These are phyloP conservation scores for Cardamine resedifolia DNA, from an alignment of 345 rosid genomes.

Conservation along the genomic window DNA sequence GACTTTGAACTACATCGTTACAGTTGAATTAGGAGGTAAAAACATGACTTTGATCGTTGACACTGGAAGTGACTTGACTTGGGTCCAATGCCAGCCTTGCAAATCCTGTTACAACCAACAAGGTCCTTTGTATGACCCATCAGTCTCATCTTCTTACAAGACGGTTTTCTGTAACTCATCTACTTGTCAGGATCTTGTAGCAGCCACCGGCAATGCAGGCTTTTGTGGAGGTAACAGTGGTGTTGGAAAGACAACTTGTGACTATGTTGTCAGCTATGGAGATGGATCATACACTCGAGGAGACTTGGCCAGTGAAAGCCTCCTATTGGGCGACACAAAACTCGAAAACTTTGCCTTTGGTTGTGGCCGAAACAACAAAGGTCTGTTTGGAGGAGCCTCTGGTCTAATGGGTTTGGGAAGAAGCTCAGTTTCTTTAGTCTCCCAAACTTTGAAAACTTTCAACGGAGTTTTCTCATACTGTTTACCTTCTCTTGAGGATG, in stretches of 20 bases:
- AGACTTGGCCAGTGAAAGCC: slow-evolving; percentile 57
- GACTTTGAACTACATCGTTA: slow-evolving; percentile 74
- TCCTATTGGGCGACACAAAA: slow-evolving; percentile 45
- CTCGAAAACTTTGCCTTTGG: slow-evolving; percentile 64
- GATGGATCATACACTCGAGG: slow-evolving; percentile 91
- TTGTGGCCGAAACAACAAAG: slow-evolving; percentile 74
- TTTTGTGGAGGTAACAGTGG: slow-evolving; percentile 43
- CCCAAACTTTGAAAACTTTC: slow-evolving; percentile 56
- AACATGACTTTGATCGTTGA: slow-evolving; percentile 74
- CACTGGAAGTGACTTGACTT: slow-evolving; percentile 92
- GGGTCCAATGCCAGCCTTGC: slow-evolving; percentile 97
- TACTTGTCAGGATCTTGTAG: slow-evolving; percentile 56
- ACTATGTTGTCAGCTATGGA: slow-evolving; percentile 71
- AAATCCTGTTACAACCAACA: slow-evolving; percentile 64
- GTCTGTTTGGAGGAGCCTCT: slow-evolving; percentile 85
- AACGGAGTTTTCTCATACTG: slow-evolving; percentile 87
- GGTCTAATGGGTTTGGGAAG: slow-evolving; percentile 88
- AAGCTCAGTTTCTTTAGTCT: slow-evolving; percentile 64
- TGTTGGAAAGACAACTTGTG: slow-evolving; percentile 44
- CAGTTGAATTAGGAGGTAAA: slow-evolving; percentile 54
- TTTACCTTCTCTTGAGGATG: slow-evolving; percentile 61
- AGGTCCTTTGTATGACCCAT: slow-evolving; percentile 72
- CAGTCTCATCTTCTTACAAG: slow-evolving; percentile 58
- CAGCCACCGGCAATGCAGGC: slow-evolving; percentile 53
- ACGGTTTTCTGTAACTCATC: slow-evolving; percentile 66